Base-by-base conservation (phyloP, 495 filamentous ascomycete genomes). In the Neurospora sublineolata region DNA sequence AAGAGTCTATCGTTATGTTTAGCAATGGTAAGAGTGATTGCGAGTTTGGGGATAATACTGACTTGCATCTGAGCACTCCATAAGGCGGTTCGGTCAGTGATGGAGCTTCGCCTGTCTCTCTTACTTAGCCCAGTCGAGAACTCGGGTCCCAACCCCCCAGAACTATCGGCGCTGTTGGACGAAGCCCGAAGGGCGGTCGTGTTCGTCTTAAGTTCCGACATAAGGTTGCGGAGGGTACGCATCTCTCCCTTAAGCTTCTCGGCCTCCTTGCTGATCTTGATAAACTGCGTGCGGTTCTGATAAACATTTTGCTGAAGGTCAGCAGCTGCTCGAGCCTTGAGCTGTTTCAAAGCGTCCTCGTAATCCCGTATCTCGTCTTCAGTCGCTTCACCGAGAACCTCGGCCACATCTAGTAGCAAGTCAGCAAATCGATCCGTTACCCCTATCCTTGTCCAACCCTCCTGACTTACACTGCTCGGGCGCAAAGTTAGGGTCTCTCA, bases 231-330 rank as follows among this genome's bases (percentile, higher is more conserved):
- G 4, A 99, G 89, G 3, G 91, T 90, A 30, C 94, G 89, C 94
- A 99, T 98, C 80, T 99, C 95, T 64, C 89, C 87, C 78, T 97
- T 98, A 69, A 99, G 87, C 80, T 97, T 97, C 77, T 99, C 95
- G 3, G 97, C 97, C 81, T 99, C 96, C 82, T 97, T 95, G 80
- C 93, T 97, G 80, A 99, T 98, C 76, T 96, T 94, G 84, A 99
- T 97, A 81, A 99, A 99, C 76, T 98, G 94, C 0, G 94, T 97
- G 64, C 95, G 90, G 80, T 99, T 99, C 77, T 97, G 94, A 80
- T 94, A 97, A 39, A 99, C 93, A 83, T 93, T 99, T 76, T 96
- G 92, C 77, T 98, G 96, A 11, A 99, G 85, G 76, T 98, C 93
- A 38, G 89, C 89, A 3, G 94, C 93, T 1, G 93, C 94, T 41